Conservation (phyloP, 2,329 filamentous ascomycete genomes). For the Colletotrichum melonis region DNA sequence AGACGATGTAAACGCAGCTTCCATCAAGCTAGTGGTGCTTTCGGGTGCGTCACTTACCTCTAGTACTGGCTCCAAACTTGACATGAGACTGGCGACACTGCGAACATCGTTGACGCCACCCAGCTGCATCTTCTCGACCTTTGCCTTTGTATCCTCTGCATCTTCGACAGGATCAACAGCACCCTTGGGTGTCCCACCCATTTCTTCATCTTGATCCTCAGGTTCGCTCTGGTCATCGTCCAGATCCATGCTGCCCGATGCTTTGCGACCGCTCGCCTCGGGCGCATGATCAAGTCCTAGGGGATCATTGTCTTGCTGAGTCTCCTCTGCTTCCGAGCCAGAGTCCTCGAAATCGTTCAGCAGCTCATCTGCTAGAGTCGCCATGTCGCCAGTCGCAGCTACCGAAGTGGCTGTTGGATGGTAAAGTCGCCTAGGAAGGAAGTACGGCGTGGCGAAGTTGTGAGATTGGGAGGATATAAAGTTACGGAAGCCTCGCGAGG, state of each 20-base stretch:
- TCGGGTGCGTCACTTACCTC: conserved; percentile 71
- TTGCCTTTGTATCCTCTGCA: conserved; percentile 78
- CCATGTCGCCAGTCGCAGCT: conserved; percentile 66
- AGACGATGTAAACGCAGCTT: conserved; percentile 72
- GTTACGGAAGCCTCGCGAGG: conserved; percentile 21
- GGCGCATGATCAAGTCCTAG: conserved; percentile 57
- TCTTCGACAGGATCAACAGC: conserved; percentile 66
- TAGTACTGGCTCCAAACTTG: conserved; percentile 81
- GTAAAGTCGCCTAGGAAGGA: neutral
- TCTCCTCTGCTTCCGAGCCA: conserved; percentile 78
- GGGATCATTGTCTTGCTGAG: conserved; percentile 61
- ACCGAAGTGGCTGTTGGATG: neutral
- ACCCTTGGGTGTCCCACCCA: conserved; percentile 58
- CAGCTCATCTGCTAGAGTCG: conserved; percentile 91
- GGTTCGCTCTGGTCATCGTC: conserved; percentile 67
- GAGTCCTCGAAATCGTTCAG: conserved; percentile 92
- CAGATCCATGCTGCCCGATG: conserved; percentile 63
- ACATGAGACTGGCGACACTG: conserved; percentile 83
- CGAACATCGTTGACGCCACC: conserved; percentile 80
- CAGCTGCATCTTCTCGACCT: conserved; percentile 86
- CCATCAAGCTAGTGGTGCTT: conserved; percentile 32
- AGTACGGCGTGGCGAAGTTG: neutral
- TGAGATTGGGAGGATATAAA: neutral
- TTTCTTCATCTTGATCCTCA: conserved; percentile 70
- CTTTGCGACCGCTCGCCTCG: conserved; percentile 51